Base-by-base conservation (phyloP, 768 basidiomycete genomes). In the Tulasnella sp. region DNA sequence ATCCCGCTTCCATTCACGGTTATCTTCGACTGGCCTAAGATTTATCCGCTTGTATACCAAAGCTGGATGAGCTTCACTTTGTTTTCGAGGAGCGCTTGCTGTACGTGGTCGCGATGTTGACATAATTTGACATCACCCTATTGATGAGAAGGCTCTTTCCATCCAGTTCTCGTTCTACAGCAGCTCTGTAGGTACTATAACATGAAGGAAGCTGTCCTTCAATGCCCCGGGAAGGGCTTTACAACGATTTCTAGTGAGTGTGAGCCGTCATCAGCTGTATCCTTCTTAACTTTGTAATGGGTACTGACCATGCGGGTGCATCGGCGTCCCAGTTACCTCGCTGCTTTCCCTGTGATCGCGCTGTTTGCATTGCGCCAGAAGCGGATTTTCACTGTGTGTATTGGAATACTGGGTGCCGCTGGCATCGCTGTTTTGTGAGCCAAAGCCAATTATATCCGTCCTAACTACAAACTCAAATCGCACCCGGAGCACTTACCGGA, bases 341-440 rank as follows among this genome's bases (percentile, higher is more conserved):
- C 60, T 69, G 66, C 58, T 66, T 63, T 67, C 19, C 73, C 73
- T 2, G 66, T 65, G 10, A 64, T 74, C 21, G 69, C 69, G 17
- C 52, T 74, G 21, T 67, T 74, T 50, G 68, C 72, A 3, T 53
- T 74, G 31, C 64, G 70, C 43, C 69, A 70, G 62, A 65, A 66
- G 29, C 62, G 74, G n/a, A 27, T 67, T n/a, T 66, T 52, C 29
- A 65, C 67, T 1, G 48, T 66, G 2, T 29, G 68, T 34, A 70
- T 68, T 8, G 66, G 30, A 12, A 1, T 67, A 9, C 48, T 63
- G 9, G 71, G 69, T 69, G 43, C 70, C 54, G 59, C 68, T 34
- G 60, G 72, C 2, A 63, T 70, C 17, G 60, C 62, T 9, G 59
- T 59, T 3, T 54, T 71, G 25, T 62, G 45, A 61, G 59, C n/a